Percentiles rank a stretch among this genome's conserved stretches.
These are phyloP conservation scores for Aspergillus sclerotialis DNA, from an alignment of 2,329 filamentous ascomycete species.

Conservation along the genomic window DNA sequence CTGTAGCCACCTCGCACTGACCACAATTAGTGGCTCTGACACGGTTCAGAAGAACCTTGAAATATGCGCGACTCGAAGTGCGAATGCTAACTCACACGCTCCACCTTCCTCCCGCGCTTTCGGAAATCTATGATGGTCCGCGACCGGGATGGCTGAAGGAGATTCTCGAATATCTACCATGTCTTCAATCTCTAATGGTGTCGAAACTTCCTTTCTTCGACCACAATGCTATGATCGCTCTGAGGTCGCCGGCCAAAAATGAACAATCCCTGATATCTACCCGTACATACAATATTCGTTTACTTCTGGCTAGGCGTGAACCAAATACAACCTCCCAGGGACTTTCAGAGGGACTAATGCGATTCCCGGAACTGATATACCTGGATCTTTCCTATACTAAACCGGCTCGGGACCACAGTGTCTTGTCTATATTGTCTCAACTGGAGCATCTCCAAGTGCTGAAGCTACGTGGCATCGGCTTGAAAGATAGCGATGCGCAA, in stretches of 20 bases:
- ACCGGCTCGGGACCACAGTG: constrained; percentile 41
- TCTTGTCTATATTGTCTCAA: constrained; percentile 41
- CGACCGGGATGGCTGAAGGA: constrained; percentile 54
- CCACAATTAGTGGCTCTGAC: constrained; percentile 47
- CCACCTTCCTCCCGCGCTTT: constrained; percentile 53
- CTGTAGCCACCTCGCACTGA: not conserved
- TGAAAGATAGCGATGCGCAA: constrained; percentile 48
- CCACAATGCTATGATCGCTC: constrained; percentile 48
- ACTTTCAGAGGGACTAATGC: constrained; percentile 45
- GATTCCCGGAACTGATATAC: constrained; percentile 50
- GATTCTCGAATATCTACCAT: constrained; percentile 51
- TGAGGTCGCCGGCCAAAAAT: constrained; percentile 28
- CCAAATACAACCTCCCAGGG: constrained; percentile 52
- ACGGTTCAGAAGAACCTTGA: constrained; percentile 51
- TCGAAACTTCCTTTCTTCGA: constrained; percentile 56
- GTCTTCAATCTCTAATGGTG: constrained; percentile 54
- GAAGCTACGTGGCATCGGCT: constrained; percentile 47
- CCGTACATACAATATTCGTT: constrained; percentile 42
- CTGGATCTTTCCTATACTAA: constrained; percentile 52
- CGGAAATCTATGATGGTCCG: constrained; percentile 55
- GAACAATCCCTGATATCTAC: constrained; percentile 5
- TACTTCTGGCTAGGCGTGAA: constrained; percentile 52
- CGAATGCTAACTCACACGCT: constrained; percentile 55
- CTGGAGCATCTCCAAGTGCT: constrained; percentile 49
- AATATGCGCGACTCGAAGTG: constrained; percentile 46